Percentiles rank a stretch among this genome's conserved stretches.
Conservation (phyloP, 345 rosid genomes). For the Eucalyptus fibrosa region DNA sequence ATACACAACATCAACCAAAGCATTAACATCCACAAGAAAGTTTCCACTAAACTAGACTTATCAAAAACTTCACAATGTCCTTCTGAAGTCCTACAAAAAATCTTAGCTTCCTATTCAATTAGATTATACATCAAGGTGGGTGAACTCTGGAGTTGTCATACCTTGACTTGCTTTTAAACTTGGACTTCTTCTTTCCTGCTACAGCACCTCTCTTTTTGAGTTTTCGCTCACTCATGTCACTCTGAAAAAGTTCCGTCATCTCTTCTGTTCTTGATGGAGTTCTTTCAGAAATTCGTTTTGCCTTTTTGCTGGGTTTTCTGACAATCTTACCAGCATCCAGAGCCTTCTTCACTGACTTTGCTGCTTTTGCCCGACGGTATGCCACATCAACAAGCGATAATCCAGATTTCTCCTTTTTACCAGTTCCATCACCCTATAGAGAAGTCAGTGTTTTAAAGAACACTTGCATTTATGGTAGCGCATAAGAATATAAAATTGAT, state of each 20-base stretch:
- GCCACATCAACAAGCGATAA: conserved; percentile 65
- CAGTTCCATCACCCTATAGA: conserved; percentile 32
- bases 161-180: conserved; percentile 95
- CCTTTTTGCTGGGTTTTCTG: conserved; percentile 23
- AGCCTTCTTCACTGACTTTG: conserved; percentile 66
- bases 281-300: conserved; percentile 26
- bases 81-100: background rate
- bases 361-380: conserved; percentile 82
- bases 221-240: conserved; percentile 74
- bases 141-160: conserved; percentile 6
- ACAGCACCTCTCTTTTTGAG: conserved; percentile 25
- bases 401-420: conserved; percentile 52
- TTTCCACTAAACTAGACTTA: background rate
- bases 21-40: background rate
- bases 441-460: background rate
- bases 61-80: background rate
- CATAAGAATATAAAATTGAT: background rate
- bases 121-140: background rate
- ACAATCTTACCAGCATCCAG: conserved; percentile 55
- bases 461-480: background rate
- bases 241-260: conserved; percentile 73
- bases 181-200: conserved; percentile 38
- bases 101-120: background rate
- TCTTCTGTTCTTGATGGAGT: conserved; percentile 58
- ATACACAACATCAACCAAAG: background rate